Evolutionary conservation across 768 basidiomycete species (phyloP), one percentile per base, ranked within the genome.

Genomic region (Pleurotus pulmonarius): DNA sequence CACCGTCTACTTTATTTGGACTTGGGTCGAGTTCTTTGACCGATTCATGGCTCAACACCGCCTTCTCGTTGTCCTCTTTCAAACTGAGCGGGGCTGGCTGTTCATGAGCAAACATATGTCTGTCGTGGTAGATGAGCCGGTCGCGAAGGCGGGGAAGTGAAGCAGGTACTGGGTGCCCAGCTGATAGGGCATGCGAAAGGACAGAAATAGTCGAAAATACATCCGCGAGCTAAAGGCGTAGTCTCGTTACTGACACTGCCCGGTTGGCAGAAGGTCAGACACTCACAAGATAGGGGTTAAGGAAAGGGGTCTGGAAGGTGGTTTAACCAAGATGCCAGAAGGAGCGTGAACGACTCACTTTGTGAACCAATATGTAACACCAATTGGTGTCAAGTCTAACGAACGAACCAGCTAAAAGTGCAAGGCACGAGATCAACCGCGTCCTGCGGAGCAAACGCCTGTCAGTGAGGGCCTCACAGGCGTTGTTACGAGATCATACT

Each of bases 271-370:
- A 44, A 37, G 38, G 16, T 29, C 7, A 8, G 29, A 3, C 11
- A 58, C 73, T 61, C 58, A 76, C 77, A 3, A 79, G 67, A 49
- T 76, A 75, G 0, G 77, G 76, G 54, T 79, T 79, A 51, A 79
- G 61, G 58, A 73, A 77, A 8, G 77, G 76, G 5, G 77, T 75
- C 75, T 78, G 46, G 5, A 18, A 38, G n/a, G n/a, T n/a, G n/a
- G n/a, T 13, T 15, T 20, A 40, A 22, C 8, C 2, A 26, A 12
- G 20, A 39, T 44, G 5, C 26, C 25, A 20, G 24, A 18, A 25
- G 2, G 4, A 24, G 4, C 25, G 20, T 39, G 18, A 20, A 1
- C 41, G 29, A 3, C 71, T 47, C 56, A 77, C 76, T 56, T 70
- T 64, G 54, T 75, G 73, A 29, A 79, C 73, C 6, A 79, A 63